Evolutionary conservation across 1,284 basidiomycete genomes (phyloP).

Genomic region (Sphaerobolus stellatus): DNA sequence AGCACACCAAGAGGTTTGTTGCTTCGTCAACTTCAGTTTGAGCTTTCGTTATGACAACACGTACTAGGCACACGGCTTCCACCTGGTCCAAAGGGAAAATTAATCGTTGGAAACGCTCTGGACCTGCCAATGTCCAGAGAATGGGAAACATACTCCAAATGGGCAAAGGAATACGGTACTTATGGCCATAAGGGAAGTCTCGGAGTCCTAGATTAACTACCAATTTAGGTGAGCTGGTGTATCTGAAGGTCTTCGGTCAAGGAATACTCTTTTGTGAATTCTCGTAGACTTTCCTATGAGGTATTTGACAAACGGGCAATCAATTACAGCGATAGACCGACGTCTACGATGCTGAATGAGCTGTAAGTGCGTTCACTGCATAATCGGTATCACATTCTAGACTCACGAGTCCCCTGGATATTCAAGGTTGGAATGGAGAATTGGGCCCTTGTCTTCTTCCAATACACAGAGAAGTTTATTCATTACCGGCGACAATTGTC

Average conservation of each 20-base stretch:
- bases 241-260: constrained; percentile 6
- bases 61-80: too few species aligned
- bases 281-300: constrained; percentile 9
- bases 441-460: too few species aligned
- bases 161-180: constrained; percentile 22
- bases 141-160: constrained; percentile 18
- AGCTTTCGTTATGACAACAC: too few species aligned
- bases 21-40: too few species aligned
- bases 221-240: constrained; percentile 12
- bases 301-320: constrained; percentile 11
- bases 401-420: too few species aligned
- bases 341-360: background rate
- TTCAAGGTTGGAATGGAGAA: too few species aligned
- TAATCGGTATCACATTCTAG: background rate
- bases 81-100: constrained; percentile 1
- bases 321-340: constrained; percentile 2
- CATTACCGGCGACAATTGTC: too few species aligned
- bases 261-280: constrained; percentile 10
- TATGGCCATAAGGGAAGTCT: background rate
- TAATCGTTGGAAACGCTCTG: constrained; percentile 22
- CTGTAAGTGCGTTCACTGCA: background rate
- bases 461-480: too few species aligned
- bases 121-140: constrained; percentile 19
- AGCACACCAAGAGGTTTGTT: too few species aligned
- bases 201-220: background rate